A percentile compares a stretch with the other conserved stretches of the same genome.
These are phyloP conservation scores for Lactuca sativa DNA, from an alignment of 129 eudicot species.

Conservation along the genomic window DNA sequence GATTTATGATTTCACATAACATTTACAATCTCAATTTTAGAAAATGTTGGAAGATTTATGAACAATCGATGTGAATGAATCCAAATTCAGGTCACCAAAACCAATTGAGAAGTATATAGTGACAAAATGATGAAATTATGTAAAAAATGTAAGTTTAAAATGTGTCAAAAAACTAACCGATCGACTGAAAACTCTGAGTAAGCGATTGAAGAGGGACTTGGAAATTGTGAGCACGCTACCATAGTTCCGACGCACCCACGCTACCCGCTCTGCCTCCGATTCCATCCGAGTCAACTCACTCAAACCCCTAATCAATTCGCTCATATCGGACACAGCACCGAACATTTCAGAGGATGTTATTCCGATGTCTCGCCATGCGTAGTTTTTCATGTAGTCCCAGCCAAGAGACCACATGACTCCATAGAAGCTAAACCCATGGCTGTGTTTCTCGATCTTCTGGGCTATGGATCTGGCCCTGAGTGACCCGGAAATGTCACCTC, in stretches of 20 bases:
- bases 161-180: slow-evolving; percentile 37
- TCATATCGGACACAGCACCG: slow-evolving; percentile 49
- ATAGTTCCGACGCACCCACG: slow-evolving; percentile 62
- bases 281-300: slow-evolving; percentile 52
- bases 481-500: slow-evolving; percentile 67
- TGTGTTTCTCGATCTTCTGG: slow-evolving; percentile 41
- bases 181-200: slow-evolving; percentile 47
- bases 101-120: background rate
- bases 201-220: slow-evolving; percentile 49
- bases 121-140: background rate
- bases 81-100: background rate
- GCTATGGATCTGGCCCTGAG: slow-evolving; percentile 57
- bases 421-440: slow-evolving; percentile 54
- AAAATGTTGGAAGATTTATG: background rate
- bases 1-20: background rate
- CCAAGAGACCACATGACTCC: slow-evolving; percentile 46
- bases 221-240: slow-evolving; percentile 32
- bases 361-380: slow-evolving; percentile 57
- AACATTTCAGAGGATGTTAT: slow-evolving; percentile 36
- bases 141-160: background rate
- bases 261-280: slow-evolving; percentile 45
- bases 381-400: slow-evolving; percentile 68
- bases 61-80: background rate
- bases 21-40: background rate
- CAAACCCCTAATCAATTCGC: slow-evolving; percentile 45